A percentile compares a stretch with the other conserved stretches of the same genome.
Evolutionary conservation across 169 alveolate species (phyloP).

Genomic region (Cryptosporidium sp.): DNA sequence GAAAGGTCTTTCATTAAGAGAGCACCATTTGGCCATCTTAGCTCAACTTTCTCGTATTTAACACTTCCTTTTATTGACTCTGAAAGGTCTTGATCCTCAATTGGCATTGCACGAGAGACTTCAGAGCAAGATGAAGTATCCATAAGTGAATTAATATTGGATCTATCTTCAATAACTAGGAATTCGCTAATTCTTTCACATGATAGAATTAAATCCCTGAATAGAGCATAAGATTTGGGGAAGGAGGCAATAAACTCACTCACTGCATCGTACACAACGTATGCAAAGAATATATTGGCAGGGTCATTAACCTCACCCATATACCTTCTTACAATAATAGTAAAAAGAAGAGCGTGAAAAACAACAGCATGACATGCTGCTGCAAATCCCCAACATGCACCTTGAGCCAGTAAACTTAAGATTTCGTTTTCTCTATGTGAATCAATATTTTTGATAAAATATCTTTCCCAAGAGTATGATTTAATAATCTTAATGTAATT

Average conservation of each 20-base stretch:
- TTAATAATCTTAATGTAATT: conserved; percentile 65
- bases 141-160: neutral
- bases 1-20: conserved; percentile 79
- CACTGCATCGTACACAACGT: conserved; percentile 51
- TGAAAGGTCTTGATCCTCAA: no score
- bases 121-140: neutral
- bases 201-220: conserved; percentile 41
- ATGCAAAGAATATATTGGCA: conserved; percentile 69
- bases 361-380: conserved; percentile 51
- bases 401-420: conserved; percentile 26
- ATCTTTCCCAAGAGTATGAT: conserved; percentile 75
- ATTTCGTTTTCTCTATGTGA: conserved; percentile 53
- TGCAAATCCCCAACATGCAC: conserved; percentile 26
- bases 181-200: conserved; percentile 67
- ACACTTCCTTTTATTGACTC: conserved; percentile 4
- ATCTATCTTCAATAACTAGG: conserved; percentile 15
- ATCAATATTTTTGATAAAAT: conserved; percentile 34
- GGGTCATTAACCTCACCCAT: conserved; percentile 35
- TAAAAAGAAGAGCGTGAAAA: conserved; percentile 29
- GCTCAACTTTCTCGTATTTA: conserved; percentile 40
- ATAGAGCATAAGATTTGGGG: conserved; percentile 68
- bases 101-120: no score
- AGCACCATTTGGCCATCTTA: conserved; percentile 77
- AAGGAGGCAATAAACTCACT: conserved; percentile 42
- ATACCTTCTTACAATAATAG: conserved; percentile 17